Evolutionary conservation across 2,329 filamentous ascomycete genomes (phyloP).

Genomic region (Pseudopyricularia javanii): DNA sequence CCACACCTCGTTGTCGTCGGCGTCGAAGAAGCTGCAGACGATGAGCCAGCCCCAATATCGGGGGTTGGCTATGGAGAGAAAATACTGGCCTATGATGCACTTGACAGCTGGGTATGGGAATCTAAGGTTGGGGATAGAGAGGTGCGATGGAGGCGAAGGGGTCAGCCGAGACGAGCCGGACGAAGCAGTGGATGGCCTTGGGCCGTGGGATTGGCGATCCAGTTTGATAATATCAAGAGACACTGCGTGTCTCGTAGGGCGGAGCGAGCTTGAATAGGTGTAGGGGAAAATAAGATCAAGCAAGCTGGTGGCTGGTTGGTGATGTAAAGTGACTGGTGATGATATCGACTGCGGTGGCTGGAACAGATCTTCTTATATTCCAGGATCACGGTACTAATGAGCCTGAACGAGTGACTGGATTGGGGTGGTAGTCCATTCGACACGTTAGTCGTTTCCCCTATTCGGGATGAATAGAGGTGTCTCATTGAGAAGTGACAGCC

Average conservation of each 20-base stretch:
- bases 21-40: slow-evolving; percentile 33
- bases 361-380: too few relatives aligned
- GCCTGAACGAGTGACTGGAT: too few relatives aligned
- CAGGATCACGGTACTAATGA: too few relatives aligned
- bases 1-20: slow-evolving; percentile 26
- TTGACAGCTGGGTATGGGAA: slow-evolving; percentile 32
- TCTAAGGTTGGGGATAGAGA: slow-evolving; percentile 2
- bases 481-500: too few relatives aligned
- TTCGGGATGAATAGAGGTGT: too few relatives aligned
- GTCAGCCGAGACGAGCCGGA: background rate
- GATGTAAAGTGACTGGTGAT: background rate
- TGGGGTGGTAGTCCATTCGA: too few relatives aligned
- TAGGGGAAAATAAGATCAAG: background rate
- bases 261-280: background rate
- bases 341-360: background rate
- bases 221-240: background rate
- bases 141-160: background rate
- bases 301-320: background rate
- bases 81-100: slow-evolving; percentile 29
- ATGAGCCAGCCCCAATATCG: slow-evolving; percentile 32
- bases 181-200: background rate
- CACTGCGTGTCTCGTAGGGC: background rate
- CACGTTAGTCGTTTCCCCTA: too few relatives aligned
- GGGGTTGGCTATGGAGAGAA: slow-evolving; percentile 17
- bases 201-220: background rate